Evolutionary conservation across 768 basidiomycete species (phyloP).

Genomic region (Mrakia blollopis): DNA sequence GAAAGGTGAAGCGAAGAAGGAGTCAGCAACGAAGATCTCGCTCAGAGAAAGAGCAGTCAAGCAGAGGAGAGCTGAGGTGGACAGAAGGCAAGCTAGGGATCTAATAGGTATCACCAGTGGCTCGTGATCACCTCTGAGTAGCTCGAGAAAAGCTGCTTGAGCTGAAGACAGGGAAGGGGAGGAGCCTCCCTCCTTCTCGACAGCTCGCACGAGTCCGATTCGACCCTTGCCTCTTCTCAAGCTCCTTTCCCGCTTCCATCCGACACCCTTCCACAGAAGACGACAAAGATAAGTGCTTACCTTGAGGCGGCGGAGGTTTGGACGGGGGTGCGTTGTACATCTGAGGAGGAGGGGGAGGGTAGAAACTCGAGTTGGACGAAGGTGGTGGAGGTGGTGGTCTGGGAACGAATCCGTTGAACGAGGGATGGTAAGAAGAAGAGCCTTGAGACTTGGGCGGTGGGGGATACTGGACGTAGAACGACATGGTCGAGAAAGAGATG

Average conservation of each 20-base stretch:
- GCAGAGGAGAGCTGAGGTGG: neutral
- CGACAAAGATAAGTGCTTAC: neutral
- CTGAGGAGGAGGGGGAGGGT: neutral
- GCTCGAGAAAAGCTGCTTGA: neutral
- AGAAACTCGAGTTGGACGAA: neutral
- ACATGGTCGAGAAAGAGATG: neutral
- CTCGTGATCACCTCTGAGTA: no score
- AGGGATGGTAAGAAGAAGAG: no score
- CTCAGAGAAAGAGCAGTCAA: neutral
- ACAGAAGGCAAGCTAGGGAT: neutral
- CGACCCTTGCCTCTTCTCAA: neutral
- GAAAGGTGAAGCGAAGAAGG: neutral
- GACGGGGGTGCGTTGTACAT: neutral
- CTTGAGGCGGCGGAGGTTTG: neutral
- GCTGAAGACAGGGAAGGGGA: neutral
- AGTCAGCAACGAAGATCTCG: neutral
- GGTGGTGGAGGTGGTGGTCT: neutral
- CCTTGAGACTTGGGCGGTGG: no score
- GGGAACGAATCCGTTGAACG: no score
- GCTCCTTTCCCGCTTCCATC: neutral
- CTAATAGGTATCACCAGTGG: no score
- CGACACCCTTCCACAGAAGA: no score
- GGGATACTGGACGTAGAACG: neutral
- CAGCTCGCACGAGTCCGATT: constrained; percentile 15
- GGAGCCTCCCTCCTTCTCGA: neutral